Evolutionary conservation across 306 rosid genomes (phyloP).

Genomic region (Malus sylvestris): DNA sequence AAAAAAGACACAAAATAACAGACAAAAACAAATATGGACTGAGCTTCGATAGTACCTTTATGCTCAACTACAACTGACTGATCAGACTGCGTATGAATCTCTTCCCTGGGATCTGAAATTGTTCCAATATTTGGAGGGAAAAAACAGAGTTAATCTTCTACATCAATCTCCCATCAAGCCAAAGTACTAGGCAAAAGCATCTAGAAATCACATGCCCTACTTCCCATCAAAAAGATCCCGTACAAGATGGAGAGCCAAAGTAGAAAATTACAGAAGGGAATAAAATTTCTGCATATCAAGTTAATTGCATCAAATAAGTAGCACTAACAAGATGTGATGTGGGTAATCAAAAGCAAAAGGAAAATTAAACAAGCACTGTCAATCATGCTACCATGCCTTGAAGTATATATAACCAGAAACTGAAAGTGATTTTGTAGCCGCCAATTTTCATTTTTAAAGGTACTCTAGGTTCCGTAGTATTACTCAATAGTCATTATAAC

Average conservation of each 20-base stretch:
- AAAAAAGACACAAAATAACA: background rate
- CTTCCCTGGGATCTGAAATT: constrained; percentile 46
- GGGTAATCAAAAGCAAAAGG: background rate
- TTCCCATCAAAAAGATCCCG: background rate
- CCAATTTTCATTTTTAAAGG: background rate
- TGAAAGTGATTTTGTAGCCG: background rate
- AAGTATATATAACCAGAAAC: background rate
- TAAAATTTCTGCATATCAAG: background rate
- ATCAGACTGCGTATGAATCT: constrained; percentile 14
- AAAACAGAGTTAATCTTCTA: background rate
- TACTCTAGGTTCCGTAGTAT: background rate
- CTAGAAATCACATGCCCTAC: background rate
- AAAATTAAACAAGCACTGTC: background rate
- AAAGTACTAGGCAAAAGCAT: background rate
- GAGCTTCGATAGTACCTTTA: constrained; percentile 36
- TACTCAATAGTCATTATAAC: background rate
- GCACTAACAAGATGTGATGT: background rate
- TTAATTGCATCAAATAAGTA: background rate
- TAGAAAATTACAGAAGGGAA: background rate
- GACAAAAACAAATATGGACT: background rate
- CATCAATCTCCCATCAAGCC: background rate
- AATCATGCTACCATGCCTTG: background rate
- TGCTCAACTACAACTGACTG: constrained; percentile 36
- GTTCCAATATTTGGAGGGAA: constrained; percentile 2
- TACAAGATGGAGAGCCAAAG: background rate